Base-by-base conservation (phyloP, 2,329 filamentous ascomycete genomes). In the Claviceps sp. region DNA sequence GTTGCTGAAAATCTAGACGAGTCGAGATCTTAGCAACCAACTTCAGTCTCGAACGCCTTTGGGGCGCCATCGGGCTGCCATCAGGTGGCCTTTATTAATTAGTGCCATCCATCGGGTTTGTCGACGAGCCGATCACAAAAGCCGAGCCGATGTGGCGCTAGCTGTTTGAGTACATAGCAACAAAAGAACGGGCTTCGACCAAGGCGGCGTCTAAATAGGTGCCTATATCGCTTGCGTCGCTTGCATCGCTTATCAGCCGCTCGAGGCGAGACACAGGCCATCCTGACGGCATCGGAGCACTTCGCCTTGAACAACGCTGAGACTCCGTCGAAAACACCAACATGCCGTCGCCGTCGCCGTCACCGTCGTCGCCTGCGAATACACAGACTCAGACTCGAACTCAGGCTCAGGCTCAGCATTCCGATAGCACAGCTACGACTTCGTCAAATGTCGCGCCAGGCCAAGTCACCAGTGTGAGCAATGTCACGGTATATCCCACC, bases 401-500 rank as follows among this genome's bases (percentile, higher is more conserved):
- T n/a, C 40, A 7, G 40, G 14, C 41, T 7, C 41, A 24, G 11
- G 16, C 13, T 30, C 56, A 56, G 11, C 59, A 61, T 39, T 55
- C 62, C 42, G 52, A 46, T 45, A 54, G 53, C 44, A 54, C 43
- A 48, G 55, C 54, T 48, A 49, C 30, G 26, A 46, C 48, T 41
- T 45, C 52, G 24, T 54, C 55, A 34, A 52, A 56, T 44, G 38
- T 48, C 49, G 43, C 53, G 34, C 56, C 62, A 22, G 61, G 58
- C 30, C 30, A 34, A 34, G 30, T 34, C 10, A 34, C 30, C 10
- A 34, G 30, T 34, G 30, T 34, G 30, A 34, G 30, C 54, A 67
- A 65, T 55, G 65, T 67, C 55, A 69, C 67, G 49, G 60, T 69
- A 47, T 70, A 70, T 56, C 66, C 67, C 50, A 69, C 68, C 34